Evolutionary conservation across 1,284 basidiomycete species (phyloP), one percentile per base, ranked within the genome.

Genomic region (Phylloboletellus chloephorus): DNA sequence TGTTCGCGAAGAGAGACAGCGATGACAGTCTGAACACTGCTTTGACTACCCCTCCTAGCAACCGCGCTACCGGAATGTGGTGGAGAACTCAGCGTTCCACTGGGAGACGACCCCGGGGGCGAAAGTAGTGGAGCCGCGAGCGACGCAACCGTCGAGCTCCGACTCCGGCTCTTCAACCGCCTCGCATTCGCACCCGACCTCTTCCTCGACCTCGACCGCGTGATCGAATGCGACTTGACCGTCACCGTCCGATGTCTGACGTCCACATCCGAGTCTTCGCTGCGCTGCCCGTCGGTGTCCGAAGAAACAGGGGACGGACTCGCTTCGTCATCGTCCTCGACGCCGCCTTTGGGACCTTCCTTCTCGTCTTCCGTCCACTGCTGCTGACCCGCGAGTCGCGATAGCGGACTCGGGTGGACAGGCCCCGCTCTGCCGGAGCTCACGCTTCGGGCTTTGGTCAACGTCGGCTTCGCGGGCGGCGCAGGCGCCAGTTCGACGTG

Each of bases 21-120:
- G 13, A 73, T 77, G 4, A 87, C 78, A 0, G 85, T 88, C 9
- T 74, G 72, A 24, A 84, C 71, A 49, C 84, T 88, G 52, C 76
- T 82, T 17, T 65, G 64, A 3, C 82, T 86, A 17, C 71, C 69
- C 30, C 71, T 72, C 40, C 71, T 72, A 8, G 8, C 38, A 0
- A 42, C 9, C 43, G 3, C 12, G 1, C 11, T 30, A 19, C 29
- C 12, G 3, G 4, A 3, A 12, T 26, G 31, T 5, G 29, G 28
- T 2, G 52, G 43, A 3, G 48, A 42, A 0, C 5, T 11, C 6
- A 15, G 12, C n/a, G 23, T 13, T 13, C 38, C 32, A 30, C 34
- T 30, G 2, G 42, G 35, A 13, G 48, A 48, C 17, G 49, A 48
- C 24, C 42, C 30, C 4, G 33, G 13, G 13, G 56, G 53, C 2